Evolutionary conservation across 2,329 filamentous ascomycete species (phyloP).

Genomic region (Fusarium chaquense): DNA sequence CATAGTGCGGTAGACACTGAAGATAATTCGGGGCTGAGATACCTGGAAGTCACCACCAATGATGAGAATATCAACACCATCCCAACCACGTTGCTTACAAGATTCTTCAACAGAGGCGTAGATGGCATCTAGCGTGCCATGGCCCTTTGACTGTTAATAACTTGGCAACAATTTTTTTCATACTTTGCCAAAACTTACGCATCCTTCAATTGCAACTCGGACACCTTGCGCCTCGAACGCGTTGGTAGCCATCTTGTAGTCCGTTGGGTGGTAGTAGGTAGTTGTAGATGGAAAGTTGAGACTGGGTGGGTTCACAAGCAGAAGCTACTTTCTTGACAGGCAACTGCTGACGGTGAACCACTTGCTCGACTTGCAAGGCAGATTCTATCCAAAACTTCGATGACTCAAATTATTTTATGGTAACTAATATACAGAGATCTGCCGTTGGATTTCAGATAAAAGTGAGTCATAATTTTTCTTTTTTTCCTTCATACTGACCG

Average conservation of each 20-base stretch:
- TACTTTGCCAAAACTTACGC: constrained; percentile 66
- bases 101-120: constrained; percentile 81
- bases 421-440: background rate
- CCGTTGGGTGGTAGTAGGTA: constrained; percentile 1
- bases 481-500: background rate
- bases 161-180: background rate
- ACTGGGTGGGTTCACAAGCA: constrained; percentile 24
- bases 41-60: constrained; percentile 97
- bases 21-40: background rate
- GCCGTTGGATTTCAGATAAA: background rate
- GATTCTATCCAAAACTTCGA: constrained; percentile 2
- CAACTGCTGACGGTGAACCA: constrained; percentile 1
- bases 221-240: constrained; percentile 62
- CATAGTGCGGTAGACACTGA: background rate
- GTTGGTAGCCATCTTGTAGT: constrained; percentile 48
- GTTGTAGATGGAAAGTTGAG: constrained; percentile 35
- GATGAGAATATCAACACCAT: constrained; percentile 87
- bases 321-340: constrained; percentile 18
- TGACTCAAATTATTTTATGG: background rate
- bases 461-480: background rate
- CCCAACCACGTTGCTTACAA: constrained; percentile 79
- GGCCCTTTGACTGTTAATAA: constrained; percentile 70
- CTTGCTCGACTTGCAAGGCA: background rate
- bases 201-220: constrained; percentile 87
- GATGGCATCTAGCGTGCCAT: constrained; percentile 91